Base-by-base conservation (phyloP, 2,329 filamentous ascomycete genomes). In the Cercospora nicotianae region DNA sequence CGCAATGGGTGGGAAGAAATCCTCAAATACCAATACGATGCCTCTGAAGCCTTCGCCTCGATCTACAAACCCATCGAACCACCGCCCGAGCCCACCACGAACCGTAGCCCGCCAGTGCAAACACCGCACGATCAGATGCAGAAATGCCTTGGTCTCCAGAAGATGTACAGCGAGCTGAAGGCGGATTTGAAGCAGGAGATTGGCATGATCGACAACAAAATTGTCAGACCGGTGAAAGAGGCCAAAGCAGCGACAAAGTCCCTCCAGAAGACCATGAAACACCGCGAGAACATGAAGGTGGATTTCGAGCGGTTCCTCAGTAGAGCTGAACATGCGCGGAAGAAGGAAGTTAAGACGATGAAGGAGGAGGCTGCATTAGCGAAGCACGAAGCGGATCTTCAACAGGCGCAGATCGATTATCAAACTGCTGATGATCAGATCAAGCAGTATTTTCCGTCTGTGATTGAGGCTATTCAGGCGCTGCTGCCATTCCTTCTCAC, bases 211-310 rank as follows among this genome's bases (percentile, higher is more conserved):
- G 91, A 94, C 71, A 80, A 83, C 9, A 87, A 87, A 72, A 86
- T 95, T 70, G 86, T 94, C 63, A 84, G 84, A 67, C 91, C 92
- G 0, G 90, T 90, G 3, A 87, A 86, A 66, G 86, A 90, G 63
- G 90, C 90, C 7, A 90, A 88, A 74, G 87, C 90, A 63, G 87
- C 82, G 64, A 84, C 94, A 68, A 87, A 89, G 71, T 89, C 90
- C 2, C 84, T 95, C 77, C 89, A 91, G 75, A 95, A 93, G 81
- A 90, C 89, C 1, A 92, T 96, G 75, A 95, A 94, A 81, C 93
- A 92, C 79, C 84, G 93, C 58, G 91, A 95, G 76, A 91, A 94
- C 74, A 91, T 89, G 80, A 90, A 89, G 85, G 78, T 94, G 67
- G 93, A 96, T 77, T 95, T 89, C 76, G 93, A 96, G 79, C 87